Percentiles rank a stretch among this genome's conserved stretches.
Conservation (phyloP, 169 alveolate species). For the Sarcocystis neurona region DNA sequence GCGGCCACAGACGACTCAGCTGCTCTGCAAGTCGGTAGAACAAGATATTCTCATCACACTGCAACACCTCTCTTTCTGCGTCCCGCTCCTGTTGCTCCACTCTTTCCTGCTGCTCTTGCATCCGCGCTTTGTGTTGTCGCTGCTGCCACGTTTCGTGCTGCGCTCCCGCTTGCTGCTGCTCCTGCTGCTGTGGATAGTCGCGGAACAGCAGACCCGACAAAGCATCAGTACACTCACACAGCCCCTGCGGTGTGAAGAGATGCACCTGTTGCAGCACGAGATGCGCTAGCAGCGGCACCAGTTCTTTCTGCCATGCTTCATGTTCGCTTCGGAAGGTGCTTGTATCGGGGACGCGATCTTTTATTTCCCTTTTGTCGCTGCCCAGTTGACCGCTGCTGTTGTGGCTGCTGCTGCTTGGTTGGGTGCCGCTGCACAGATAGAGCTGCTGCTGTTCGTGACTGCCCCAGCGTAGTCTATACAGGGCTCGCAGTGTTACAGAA, state of each 20-base stretch:
- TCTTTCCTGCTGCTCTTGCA: too few species aligned
- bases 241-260: constrained; percentile 26
- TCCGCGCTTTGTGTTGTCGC: too few species aligned
- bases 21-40: not conserved
- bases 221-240: constrained; percentile 12
- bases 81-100: too few species aligned
- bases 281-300: not conserved
- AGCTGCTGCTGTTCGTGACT: not conserved
- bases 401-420: too few species aligned
- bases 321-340: not conserved
- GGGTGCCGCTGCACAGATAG: not conserved
- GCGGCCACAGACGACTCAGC: constrained; percentile 7
- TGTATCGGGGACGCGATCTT: not conserved
- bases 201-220: not conserved
- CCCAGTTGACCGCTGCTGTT: not conserved
- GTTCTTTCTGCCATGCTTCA: not conserved
- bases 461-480: not conserved
- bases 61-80: too few species aligned
- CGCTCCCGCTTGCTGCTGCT: too few species aligned
- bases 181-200: too few species aligned
- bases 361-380: not conserved
- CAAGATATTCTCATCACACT: not conserved
- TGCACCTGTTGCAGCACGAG: not conserved
- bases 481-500: constrained; percentile 17
- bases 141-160: too few species aligned